Evolutionary conservation across 495 filamentous ascomycete species (phyloP), one percentile per base, ranked within the genome.

Genomic region (Daldinia grandis): DNA sequence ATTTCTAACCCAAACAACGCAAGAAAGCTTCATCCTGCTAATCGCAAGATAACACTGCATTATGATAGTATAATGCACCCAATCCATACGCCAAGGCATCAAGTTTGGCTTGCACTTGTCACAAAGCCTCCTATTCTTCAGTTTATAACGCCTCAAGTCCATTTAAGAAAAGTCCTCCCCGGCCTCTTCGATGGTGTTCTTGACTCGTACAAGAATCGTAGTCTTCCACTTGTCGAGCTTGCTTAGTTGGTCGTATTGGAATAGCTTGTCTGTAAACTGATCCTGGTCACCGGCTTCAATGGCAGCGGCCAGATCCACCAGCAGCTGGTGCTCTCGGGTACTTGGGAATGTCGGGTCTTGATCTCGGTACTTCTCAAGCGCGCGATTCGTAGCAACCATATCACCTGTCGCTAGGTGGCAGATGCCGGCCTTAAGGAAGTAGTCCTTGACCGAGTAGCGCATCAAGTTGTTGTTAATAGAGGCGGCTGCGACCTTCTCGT

Each of bases 171-270:
- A 85, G 73, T 85, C 83, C 62, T 84, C 83, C 63, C 95, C 93
- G 4, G 85, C 89, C 64, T 88, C 84, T 81, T 93, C 91, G 73
- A 96, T 94, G 57, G 81, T 84, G 74, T 88, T 89, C 87, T 97
- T 97, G 74, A 97, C 83, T 74, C 89, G 86, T 73, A 97, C 78
- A 55, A 97, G 80, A 38, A 97, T 85, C 38, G 91, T 93, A 61
- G 91, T 96, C 89, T 97, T 95, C 94, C 95, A 98, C 83, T 94
- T 93, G 76, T 97, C 93, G 74, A 97, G 81, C 82, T 93, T 92
- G 81, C 90, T 94, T 82, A 97, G 84, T 82, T 94, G 92, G 79
- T 97, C 92, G 75, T 84, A 97, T 71, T 92, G 87, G 81, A 91
- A 95, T 57, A 97, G 82, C 81, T 93, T 94, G 74, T 96, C 93